Base-by-base conservation (phyloP, 2,329 filamentous ascomycete species). In the Helminthosporium solani region DNA sequence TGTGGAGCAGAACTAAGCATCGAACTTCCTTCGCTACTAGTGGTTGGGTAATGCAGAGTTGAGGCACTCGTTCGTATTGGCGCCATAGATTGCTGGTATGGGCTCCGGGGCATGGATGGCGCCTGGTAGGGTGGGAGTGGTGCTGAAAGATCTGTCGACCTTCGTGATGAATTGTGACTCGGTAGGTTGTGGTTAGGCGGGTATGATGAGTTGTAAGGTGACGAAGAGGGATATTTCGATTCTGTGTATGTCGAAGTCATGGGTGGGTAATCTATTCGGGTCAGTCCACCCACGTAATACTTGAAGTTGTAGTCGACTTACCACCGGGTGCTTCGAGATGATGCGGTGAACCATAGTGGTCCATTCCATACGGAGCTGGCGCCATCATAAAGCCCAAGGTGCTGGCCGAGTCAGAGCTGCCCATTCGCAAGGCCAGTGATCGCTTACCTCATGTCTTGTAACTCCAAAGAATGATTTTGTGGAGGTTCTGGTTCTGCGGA, bases 311-410 rank as follows among this genome's bases (percentile, higher is more conserved):
- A 18, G 8, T 9, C 34, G 18, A 21, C 54, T 50, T 47, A 57
- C 28, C 28, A 14, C 52, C 56, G 25, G 61, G 52, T n/a, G 64
- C 59, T 40, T 68, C 64, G 11, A 67, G 57, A 16, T 59, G 49
- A 33, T 60, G 56, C 33, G 63, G 49, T 35, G 64, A 64, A 33
- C 62, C 62, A 47, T 67, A 70, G 31, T 70, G 60, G 47, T 64
- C 62, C 55, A 68, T 60, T 50, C 61, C 62, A 56, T 71, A 70
- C 47, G 69, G 70, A 48, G 67, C 60, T 56, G 70, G 63, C 50
- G 67, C 57, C 68, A 70, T 70, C 62, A 70, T 68, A 50, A 63
- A 70, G 42, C 63, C 68, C 56, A 71, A 57, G 48, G 66, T 67
- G 65, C 69, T 72, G 44, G 8, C 30, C 15, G 34, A 33, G 47